These are phyloP conservation scores for Claviceps quebecensis DNA, from an alignment of 2,329 filamentous ascomycete species.

Conservation along the genomic window DNA sequence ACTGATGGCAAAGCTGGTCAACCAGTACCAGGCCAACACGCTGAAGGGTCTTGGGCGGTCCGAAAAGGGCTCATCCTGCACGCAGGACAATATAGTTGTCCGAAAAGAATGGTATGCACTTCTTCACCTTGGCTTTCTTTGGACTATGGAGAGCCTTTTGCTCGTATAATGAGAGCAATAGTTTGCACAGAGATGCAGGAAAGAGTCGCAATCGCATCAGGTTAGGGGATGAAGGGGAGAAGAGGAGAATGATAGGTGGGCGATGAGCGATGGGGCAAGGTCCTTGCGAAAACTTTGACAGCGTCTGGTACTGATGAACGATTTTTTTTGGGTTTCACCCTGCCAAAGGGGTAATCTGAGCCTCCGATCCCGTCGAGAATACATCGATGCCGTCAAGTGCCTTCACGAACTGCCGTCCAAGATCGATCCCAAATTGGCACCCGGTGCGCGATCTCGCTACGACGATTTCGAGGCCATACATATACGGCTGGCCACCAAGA, in stretches of 20 bases:
- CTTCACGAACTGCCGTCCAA: neutral
- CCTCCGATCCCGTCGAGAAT: neutral
- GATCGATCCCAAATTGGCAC: neutral
- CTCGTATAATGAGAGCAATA: too few species aligned
- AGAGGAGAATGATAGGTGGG: too few species aligned
- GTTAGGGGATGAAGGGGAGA: too few species aligned
- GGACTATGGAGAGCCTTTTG: too few species aligned
- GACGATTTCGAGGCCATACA: slow-evolving; percentile 5
- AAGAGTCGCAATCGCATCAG: too few species aligned
- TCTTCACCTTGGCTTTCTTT: neutral
- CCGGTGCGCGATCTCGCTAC: slow-evolving; percentile 3
- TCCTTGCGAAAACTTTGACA: too few species aligned
- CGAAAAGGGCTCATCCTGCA: neutral
- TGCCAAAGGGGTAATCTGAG: neutral
- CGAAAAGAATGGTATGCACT: neutral
- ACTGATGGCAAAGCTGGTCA: neutral
- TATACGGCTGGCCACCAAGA: neutral
- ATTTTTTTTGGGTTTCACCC: neutral
- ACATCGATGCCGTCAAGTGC: neutral
- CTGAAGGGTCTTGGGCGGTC: neutral
- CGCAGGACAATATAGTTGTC: neutral
- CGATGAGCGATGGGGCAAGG: too few species aligned
- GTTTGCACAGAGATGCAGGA: too few species aligned
- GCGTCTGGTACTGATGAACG: too few species aligned
- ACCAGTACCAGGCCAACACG: neutral